Evolutionary conservation across 2,329 filamentous ascomycete genomes (phyloP), one percentile per base, ranked within the genome.

Genomic region (Sporothrix brunneoviolacea): DNA sequence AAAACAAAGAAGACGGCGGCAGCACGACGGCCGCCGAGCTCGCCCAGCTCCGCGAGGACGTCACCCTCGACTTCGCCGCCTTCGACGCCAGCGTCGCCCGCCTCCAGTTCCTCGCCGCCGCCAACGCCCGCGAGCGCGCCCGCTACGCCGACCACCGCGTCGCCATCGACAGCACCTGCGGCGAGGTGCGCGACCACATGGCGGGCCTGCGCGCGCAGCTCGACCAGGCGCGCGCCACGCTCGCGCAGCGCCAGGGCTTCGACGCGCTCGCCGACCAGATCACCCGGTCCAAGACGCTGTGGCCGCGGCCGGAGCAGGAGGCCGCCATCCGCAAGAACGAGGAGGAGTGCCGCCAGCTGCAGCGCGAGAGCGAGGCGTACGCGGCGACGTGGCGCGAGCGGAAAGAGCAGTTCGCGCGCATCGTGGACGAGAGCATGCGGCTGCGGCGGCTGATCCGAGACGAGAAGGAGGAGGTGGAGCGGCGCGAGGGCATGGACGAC

Each of bases 391-490:
- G 91, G 91, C 74, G 79, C 37, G 90, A 95, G 68, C 77, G 91
- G 35, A 75, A 86, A 55, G 86, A 89, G 59, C 89, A 95, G 68
- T 95, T 96, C 66, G 87, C 84, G 52, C 79, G 82, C 50, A 91
- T 97, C 61, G 87, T 95, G 64, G 87, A 91, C 53, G 91, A 96
- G 70, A 89, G 89, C n/a, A 86, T 87, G 79, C 77, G 88, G 56
- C 76, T 97, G 65, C 75, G 91, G 52, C 77, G 88, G 43, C 76
- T 94, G 65, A 95, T 97, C 62, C 83, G 90, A 54, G 91, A 95
- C 62, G 91, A 96, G 73, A 95, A 95, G 70, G 91, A 95, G 65
- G 90, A 95, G 68, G 88, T 93, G 0, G 90, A 95, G 68, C 76
- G 88, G 37, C 79, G 89, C 49, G 89, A 94, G 66, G 89, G 88